Base-by-base conservation (phyloP, 768 basidiomycete genomes). In the Leccinum longicurvipes region DNA sequence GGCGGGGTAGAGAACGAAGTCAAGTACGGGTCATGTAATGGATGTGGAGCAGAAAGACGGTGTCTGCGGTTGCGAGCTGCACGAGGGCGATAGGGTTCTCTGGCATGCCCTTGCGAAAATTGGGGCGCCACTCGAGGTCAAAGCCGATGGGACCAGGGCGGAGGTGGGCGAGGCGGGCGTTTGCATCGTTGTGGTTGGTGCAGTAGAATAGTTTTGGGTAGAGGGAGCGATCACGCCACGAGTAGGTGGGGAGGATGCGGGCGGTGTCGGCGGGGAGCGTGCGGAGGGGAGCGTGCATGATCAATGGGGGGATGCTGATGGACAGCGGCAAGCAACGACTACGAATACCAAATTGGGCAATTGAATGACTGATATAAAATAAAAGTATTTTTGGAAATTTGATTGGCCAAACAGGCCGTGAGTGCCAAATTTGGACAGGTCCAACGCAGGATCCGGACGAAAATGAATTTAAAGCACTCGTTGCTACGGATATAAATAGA, bases 81-180 rank as follows among this genome's bases (percentile, higher is more conserved):
- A 92, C 77, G 23, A 92, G 77, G 3, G 91, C 83, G 19, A 89
- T 84, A 23, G 78, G 86, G 64, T 91, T 87, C 68, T 85, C 80
- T 25, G 71, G 63, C 24, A 70, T 64, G 19, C 85, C 82, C 64
- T 81, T 84, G 46, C 60, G 58, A 61, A 72, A 83, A 19, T 64
- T 81, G 0, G 91, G 91, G 57, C 79, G 82, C 89, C 91, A 92
- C 70, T 93, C 91, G 34, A 89, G 74, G 65, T 93, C 91, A 59
- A 92, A 84, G 25, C 91, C 91, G 49, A 81, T 41, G 14, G 65
- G 67, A 3, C 71, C 72, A 24, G 41, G 54, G 7, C 63, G 61
- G n/a, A 72, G 47, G 6, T 19, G 4, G 34, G 61, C 53, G 27
- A 72, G 63, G 14, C 42, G 47, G 15, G 23, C 23, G 21, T 72